Evolutionary conservation across 169 alveolate genomes (phyloP), one percentile per base, ranked within the genome.

Genomic region (Sarcocystis neurona): DNA sequence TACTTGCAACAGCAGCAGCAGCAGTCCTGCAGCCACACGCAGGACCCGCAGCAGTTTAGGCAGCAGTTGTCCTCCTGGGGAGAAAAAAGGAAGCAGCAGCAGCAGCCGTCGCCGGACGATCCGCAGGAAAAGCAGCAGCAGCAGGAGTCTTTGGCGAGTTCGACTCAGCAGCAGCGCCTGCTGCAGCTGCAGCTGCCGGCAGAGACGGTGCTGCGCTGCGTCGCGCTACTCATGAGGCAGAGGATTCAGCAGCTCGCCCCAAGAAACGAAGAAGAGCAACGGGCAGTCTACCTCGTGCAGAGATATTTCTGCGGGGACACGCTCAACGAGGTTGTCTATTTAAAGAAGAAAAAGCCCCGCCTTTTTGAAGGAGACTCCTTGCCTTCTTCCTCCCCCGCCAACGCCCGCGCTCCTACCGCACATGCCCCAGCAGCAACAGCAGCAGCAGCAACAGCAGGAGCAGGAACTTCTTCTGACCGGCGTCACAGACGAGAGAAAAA

Each of bases 141-240:
- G 3, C 1, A 10, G 85, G 27, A 44, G 1, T 34, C 47, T 23
- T 34, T 4, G 30, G 34, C 47, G 23, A 30, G 23, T 32, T 68
- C 4, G 70, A 60, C 47, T n/a, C 85, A 27, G 85, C 60, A 39
- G n/a, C 85, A 72, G 85, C 80, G 56, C n/a, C 53, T 72, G 80
- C 56, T 30, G 30, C 75, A 4, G 75, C 12, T 5, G 75, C n/a
- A 6, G 3, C 43, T 30, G 5, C 3, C 79, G n/a, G 79, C 47
- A n/a, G 47, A 12, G 47, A 12, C 1, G 41, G 79, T 32, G 39
- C 4, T 43, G 66, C 30, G 30, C n/a, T 75, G 34, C 20, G 41
- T 34, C 32, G 27, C 2, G 27, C n/a, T 5, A 12, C 53, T 20
- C 46, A 2, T 37, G 66, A 41, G 20, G 39, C 27, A 4, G 34